Evolutionary conservation across 164 flowering plant genomes (phyloP).

Genomic region (Paratinospora sagittata): DNA sequence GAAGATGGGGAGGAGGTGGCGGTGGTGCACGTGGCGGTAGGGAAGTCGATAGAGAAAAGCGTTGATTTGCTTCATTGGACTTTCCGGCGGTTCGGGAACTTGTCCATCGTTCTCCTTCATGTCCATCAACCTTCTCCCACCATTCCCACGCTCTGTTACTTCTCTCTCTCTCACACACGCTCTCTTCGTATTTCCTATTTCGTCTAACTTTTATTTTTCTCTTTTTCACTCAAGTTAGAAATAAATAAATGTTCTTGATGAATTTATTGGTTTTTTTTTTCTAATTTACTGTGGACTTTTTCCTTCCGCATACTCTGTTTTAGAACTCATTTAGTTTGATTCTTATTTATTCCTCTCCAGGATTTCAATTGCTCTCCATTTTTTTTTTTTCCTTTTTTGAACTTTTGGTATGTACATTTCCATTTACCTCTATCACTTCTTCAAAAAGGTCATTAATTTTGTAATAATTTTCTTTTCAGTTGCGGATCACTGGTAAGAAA

Average conservation of each 20-base stretch:
- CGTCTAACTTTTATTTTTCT: background rate
- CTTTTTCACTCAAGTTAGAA: no score
- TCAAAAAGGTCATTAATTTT: background rate
- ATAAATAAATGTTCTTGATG: no score
- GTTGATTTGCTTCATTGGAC: slow-evolving; percentile 53
- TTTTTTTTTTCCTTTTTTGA: background rate
- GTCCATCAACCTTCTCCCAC: slow-evolving; percentile 64
- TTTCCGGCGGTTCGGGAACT: slow-evolving; percentile 27
- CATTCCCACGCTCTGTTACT: slow-evolving; percentile 61
- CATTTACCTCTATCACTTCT: background rate
- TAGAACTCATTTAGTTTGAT: background rate
- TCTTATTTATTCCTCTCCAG: background rate
- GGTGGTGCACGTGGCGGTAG: slow-evolving; percentile 61
- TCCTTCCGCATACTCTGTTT: no score
- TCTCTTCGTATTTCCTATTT: background rate
- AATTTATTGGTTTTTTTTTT: no score
- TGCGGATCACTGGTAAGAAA: background rate
- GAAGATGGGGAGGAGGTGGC: slow-evolving; percentile 26
- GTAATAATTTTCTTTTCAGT: background rate
- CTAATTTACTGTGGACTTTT: no score
- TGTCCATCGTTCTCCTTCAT: slow-evolving; percentile 48
- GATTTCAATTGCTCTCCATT: background rate
- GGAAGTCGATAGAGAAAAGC: slow-evolving; percentile 43
- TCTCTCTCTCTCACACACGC: slow-evolving; percentile 6
- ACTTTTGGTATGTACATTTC: background rate